Evolutionary conservation across 192 early-diverging fungal genomes (phyloP), one percentile per base, ranked within the genome.

Genomic region (Coemansia sp.): DNA sequence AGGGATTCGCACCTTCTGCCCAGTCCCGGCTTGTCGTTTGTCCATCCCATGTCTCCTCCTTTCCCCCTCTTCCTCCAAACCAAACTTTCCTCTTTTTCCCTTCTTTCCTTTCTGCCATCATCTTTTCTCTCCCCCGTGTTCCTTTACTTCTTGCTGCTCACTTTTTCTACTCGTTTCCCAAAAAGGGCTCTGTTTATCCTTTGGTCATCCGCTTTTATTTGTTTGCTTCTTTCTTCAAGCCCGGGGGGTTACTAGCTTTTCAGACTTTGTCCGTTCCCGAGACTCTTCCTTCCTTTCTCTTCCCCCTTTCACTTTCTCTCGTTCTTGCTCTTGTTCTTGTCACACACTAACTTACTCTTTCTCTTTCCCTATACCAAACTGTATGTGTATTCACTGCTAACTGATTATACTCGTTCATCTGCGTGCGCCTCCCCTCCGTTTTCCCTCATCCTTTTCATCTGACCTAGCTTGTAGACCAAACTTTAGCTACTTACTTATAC

Each of bases 221-320:
- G 28, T 31, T 22, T 33, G 52, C 31, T 54, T 54, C 28, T 33
- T 25, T 56, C 20, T 37, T 56, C 38, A 41, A 41, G 38, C 15
- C 38, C 5, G 33, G 4, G 4, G 33, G 14, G 38, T 41, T 41
- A 41, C 38, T 41, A 41, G 38, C 14, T 10, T 41, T 17, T 17
- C 38, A 41, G 15, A 41, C 38, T 13, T 17, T 13, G 23, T 56
- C 19, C 9, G 19, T 37, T 56, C 37, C 55, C 55, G 30, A 37
- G 55, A n/a, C 23, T 31, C 17, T 34, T 20, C 29, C 34, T 19
- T 2, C 23, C 10, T 20, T 31, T 30, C 22, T 27, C 4, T 55
- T 55, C 11, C 29, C 29, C 19, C 55, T 27, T 40, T 57, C n/a
- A n/a, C n/a, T n/a, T n/a, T n/a, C n/a, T 38, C 22, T 38, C 56